Percentiles rank a stretch among this genome's conserved stretches.
phyloP scores from a whole-genome alignment of 495 filamentous ascomycete genomes.

The Ascodesmis nigricans region DNA sequence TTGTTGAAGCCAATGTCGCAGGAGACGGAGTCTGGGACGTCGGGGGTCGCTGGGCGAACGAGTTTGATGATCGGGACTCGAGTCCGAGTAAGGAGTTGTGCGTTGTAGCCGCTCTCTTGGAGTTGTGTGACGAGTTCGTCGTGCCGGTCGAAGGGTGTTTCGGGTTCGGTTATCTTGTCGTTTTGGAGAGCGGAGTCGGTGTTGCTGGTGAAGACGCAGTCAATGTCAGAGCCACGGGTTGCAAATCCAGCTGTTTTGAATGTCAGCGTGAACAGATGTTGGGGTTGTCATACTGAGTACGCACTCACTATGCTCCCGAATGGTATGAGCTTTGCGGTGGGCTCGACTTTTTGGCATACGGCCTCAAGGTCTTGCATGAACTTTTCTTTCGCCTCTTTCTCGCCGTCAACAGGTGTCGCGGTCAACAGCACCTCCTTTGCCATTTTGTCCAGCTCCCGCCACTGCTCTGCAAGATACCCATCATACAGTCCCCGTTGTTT shows the following conservation, averaged over 20 bases:
- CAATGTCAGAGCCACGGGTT: conserved; percentile 20
- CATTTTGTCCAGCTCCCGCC: conserved; percentile 8
- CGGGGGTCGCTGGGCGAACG: conserved; percentile 33
- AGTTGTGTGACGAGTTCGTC: conserved; percentile 22
- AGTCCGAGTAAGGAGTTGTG: conserved; percentile 45
- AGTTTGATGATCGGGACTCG: conserved; percentile 67
- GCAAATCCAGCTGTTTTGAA: conserved; percentile 20
- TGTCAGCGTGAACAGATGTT: conserved; percentile 3
- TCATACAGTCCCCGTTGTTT: conserved; percentile 5
- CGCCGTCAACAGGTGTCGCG: conserved; percentile 9
- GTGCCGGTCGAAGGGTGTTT: background rate
- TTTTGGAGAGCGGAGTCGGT: conserved; percentile 1
- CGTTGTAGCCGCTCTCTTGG: conserved; percentile 45
- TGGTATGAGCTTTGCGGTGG: conserved; percentile 13
- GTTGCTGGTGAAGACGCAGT: conserved; percentile 18
- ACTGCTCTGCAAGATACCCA: conserved; percentile 11
- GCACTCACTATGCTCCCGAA: conserved; percentile 22
- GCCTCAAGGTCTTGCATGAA: conserved; percentile 13
- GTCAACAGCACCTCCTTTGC: conserved; percentile 13
- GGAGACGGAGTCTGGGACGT: conserved; percentile 9
- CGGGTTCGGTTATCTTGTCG: background rate
- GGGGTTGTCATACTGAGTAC: conserved; percentile 6
- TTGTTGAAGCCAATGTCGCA: conserved; percentile 77
- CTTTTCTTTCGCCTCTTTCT: conserved; percentile 9
- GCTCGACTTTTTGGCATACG: conserved; percentile 12